Base-by-base conservation (phyloP, 75 land plant species). In the Picea sitchensis region DNA sequence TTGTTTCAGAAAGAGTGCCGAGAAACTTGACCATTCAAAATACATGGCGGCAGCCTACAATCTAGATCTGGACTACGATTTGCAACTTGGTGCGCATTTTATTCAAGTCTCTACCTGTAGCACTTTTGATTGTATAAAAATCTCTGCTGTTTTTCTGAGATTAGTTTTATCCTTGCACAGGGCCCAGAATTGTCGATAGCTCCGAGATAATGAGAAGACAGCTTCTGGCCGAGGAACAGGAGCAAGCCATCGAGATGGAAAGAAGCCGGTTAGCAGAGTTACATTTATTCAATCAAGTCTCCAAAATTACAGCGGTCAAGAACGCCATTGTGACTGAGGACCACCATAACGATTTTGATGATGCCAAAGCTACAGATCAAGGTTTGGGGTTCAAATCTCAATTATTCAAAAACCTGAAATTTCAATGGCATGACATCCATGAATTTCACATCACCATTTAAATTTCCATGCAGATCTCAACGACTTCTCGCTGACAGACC, bases 231-330 rank as follows among this genome's bases (percentile, higher is more conserved):
- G 93, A 91, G 75, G 91, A 91, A 44, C 87, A 82, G 12, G 87
- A 88, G 58, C 83, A 65, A n/a, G 81, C 65, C 13, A 59, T 88
- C 54, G 92, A 88, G 58, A 78, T 88, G 31, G 90, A 94, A 84
- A 88, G 84, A 58, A 57, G 81, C 79, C 88, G 88, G 3, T 73
- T 88, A 3, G 75, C 85, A 2, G 82, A 85, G 75, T 61, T 93
- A 41, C 86, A 80, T n/a, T 58, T 85, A 47, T 47, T 47, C 51
- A 47, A 13, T 14, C 47, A 47, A 63, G 51, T 41, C 85, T 80
- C 38, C 32, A 71, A 17, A 63, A 41, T 21, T 36, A 30, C 32
- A 21, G 31, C 5, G 14, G 20, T 18, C 31, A 73, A 73, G 74
- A 68, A 78, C 76, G 51, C 51, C 51, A 47, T 47, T 47, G 51